Evolutionary conservation across 164 flowering plant species (phyloP).

Genomic region (Annona cherimola): DNA sequence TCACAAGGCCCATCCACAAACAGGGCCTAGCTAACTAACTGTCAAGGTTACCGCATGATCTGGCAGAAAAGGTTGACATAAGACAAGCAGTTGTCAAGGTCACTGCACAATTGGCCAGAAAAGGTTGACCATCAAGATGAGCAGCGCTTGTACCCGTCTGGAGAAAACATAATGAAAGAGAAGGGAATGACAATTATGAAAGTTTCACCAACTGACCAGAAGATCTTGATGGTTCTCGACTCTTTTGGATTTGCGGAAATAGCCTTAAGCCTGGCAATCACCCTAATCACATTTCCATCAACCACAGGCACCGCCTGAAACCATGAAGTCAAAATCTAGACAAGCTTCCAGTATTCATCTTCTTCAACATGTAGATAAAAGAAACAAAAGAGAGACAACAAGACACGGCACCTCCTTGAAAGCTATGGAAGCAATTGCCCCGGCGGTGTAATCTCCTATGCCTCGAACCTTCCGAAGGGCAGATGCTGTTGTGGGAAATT

Average conservation of each 20-base stretch:
- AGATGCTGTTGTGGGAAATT: constrained; percentile 62
- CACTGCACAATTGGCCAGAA: neutral
- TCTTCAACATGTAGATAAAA: neutral
- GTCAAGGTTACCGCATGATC: neutral
- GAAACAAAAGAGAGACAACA: no score
- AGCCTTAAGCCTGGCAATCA: constrained; percentile 74
- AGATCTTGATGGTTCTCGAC: constrained; percentile 39
- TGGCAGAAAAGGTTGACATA: neutral
- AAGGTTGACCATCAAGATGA: neutral
- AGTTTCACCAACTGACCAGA: constrained; percentile 54
- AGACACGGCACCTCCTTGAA: constrained; percentile 52
- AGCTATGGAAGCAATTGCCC: constrained; percentile 94
- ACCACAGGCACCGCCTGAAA: constrained; percentile 88
- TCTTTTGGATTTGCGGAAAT: constrained; percentile 82
- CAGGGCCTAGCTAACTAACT: neutral
- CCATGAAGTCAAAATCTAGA: neutral
- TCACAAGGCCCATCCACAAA: neutral
- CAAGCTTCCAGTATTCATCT: neutral
- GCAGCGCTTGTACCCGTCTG: neutral
- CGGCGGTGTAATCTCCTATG: constrained; percentile 93
- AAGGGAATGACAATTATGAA: neutral
- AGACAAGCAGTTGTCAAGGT: neutral
- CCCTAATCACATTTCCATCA: constrained; percentile 92
- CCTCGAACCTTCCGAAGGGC: constrained; percentile 61
- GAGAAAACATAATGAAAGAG: neutral